Conservation (phyloP, 1,284 basidiomycete species). For the Sphagnurus paluster region DNA sequence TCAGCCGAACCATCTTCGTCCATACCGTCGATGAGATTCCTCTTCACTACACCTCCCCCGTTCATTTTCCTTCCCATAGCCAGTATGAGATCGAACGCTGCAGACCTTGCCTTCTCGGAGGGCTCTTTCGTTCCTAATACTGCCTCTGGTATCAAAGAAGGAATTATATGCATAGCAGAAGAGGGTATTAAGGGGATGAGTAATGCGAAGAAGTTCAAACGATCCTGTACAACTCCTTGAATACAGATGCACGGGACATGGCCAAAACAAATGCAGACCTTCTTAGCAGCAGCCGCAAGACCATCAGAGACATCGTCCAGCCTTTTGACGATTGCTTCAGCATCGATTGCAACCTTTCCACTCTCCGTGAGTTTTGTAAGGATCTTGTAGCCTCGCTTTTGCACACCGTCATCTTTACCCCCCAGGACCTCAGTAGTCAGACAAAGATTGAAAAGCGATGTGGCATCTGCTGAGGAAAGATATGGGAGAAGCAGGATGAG, state of each 20-base stretch:
- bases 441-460: conserved; percentile 64
- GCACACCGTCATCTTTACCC: conserved; percentile 83
- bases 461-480: conserved; percentile 62
- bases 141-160: conserved; percentile 91
- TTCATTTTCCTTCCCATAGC: conserved; percentile 94
- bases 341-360: conserved; percentile 55
- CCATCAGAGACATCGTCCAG: conserved; percentile 66
- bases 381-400: conserved; percentile 95
- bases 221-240: conserved; percentile 56
- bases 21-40: conserved; percentile 79
- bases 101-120: conserved; percentile 88
- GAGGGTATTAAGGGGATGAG: conserved; percentile 76
- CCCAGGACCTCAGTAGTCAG: conserved; percentile 62
- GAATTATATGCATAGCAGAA: conserved; percentile 81
- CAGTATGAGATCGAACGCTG: conserved; percentile 90
- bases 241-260: background rate
- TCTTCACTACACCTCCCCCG: conserved; percentile 82
- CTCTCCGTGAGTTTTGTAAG: conserved; percentile 73
- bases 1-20: conserved; percentile 64
- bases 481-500: conserved; percentile 83
- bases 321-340: conserved; percentile 59
- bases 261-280: conserved; percentile 46
- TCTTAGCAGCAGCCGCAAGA: conserved; percentile 85
- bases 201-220: conserved; percentile 74
- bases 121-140: conserved; percentile 98